Evolutionary conservation across 2,329 filamentous ascomycete species (phyloP).

Genomic region (Elsinoe batatas): DNA sequence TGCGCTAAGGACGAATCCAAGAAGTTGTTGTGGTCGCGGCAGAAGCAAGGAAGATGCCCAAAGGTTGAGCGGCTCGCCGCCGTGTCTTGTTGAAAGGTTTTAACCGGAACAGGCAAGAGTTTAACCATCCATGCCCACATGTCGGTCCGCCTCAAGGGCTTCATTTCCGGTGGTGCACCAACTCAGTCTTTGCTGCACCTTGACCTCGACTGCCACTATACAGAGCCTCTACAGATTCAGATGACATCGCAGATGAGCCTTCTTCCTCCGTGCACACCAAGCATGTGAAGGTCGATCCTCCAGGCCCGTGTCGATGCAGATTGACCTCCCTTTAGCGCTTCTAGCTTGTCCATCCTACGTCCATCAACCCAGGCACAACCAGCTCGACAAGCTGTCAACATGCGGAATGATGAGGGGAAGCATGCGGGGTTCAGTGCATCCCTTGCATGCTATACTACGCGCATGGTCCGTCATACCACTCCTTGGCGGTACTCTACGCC

Average conservation of each 20-base stretch:
- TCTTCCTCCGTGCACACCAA: not conserved
- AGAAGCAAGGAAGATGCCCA: not conserved
- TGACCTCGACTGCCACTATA: too few relatives aligned
- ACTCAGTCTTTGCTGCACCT: not conserved
- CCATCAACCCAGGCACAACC: not conserved
- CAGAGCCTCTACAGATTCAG: too few relatives aligned
- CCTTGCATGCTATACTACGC: not conserved
- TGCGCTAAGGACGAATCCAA: too few relatives aligned
- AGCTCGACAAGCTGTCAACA: too few relatives aligned
- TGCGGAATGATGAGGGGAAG: not conserved
- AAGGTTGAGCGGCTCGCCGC: not conserved
- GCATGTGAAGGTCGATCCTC: not conserved
- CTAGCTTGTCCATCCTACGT: not conserved
- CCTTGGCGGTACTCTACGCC: not conserved
- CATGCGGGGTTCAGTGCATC: conserved; percentile 5
- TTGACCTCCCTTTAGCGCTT: not conserved
- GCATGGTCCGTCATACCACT: not conserved
- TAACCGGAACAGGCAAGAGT: conserved; percentile 8
- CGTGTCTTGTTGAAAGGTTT: not conserved
- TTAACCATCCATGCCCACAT: not conserved
- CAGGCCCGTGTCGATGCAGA: not conserved
- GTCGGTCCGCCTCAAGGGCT: conserved; percentile 1
- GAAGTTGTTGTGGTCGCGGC: not conserved
- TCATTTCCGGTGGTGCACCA: not conserved
- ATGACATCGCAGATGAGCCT: not conserved